Conservation (phyloP, 768 basidiomycete genomes). For the Suillus paluster region DNA sequence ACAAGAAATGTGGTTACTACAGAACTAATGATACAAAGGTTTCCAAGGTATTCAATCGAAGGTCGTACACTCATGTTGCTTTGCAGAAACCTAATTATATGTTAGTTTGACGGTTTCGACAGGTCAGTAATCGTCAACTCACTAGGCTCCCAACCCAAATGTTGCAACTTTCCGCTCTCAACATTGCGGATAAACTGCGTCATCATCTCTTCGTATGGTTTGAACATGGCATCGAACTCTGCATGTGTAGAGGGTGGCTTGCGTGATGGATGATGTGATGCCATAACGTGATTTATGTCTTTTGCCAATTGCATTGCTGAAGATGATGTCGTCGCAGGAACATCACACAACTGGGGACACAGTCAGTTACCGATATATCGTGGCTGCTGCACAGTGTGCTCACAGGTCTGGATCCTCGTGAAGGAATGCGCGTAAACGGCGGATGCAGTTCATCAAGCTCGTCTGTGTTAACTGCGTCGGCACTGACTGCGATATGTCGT, state of each 20-base stretch:
- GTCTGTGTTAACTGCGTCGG: background rate
- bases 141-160: slow-evolving; percentile 34
- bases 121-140: background rate
- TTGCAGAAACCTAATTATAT: background rate
- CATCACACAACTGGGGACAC: background rate
- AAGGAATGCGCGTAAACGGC: slow-evolving; percentile 1
- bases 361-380: background rate
- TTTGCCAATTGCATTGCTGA: slow-evolving; percentile 10
- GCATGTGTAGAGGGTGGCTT: slow-evolving; percentile 22
- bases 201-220: slow-evolving; percentile 22
- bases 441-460: slow-evolving; percentile 4
- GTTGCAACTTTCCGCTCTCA: slow-evolving; percentile 22
- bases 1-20: background rate
- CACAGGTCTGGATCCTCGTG: background rate
- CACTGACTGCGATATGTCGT: background rate
- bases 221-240: slow-evolving; percentile 27
- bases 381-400: background rate
- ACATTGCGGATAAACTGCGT: slow-evolving; percentile 22
- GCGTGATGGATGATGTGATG: background rate
- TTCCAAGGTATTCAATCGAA: background rate
- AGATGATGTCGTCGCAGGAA: background rate
- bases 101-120: background rate
- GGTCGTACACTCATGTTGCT: slow-evolving; percentile 7
- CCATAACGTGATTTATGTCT: slow-evolving; percentile 19
- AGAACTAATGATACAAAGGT: background rate